phyloP scores from a whole-genome alignment of 225 moss, liverwort and hornwort species.

The Rhytidiadelphus loreus region DNA sequence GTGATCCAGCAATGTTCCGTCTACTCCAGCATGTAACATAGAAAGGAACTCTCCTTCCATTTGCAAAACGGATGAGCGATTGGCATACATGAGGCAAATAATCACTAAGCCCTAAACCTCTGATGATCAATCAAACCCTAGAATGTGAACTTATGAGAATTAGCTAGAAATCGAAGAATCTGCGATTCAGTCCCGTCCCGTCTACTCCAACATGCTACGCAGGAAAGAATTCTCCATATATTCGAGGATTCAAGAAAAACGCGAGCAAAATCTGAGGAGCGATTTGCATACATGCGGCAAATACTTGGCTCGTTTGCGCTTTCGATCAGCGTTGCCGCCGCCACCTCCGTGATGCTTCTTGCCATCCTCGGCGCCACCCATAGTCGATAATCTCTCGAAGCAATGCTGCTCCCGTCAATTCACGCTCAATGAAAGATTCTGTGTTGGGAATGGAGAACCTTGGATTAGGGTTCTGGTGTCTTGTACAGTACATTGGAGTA shows the following conservation, averaged over 20 bases:
- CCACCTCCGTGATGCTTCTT: not conserved
- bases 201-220: not conserved
- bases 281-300: constrained; percentile 34
- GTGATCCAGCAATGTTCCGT: not conserved
- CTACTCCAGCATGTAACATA: not conserved
- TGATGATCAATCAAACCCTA: not conserved
- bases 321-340: constrained; percentile 28
- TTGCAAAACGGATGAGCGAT: not conserved
- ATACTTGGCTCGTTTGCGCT: constrained; percentile 57
- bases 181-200: not conserved
- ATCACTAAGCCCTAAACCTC: not conserved
- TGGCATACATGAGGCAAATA: not conserved
- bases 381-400: not conserved
- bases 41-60: not conserved
- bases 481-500: not conserved
- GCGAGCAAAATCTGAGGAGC: not conserved
- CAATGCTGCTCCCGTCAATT: not conserved
- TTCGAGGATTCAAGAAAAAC: too few species aligned
- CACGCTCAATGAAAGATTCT: not conserved
- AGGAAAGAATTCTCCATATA: not conserved
- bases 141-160: not conserved
- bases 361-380: constrained; percentile 21
- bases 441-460: not conserved
- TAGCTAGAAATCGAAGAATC: not conserved
- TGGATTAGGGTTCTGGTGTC: not conserved